Evolutionary conservation across 2,329 filamentous ascomycete species (phyloP).

Genomic region (Paraconiothyrium sp.): DNA sequence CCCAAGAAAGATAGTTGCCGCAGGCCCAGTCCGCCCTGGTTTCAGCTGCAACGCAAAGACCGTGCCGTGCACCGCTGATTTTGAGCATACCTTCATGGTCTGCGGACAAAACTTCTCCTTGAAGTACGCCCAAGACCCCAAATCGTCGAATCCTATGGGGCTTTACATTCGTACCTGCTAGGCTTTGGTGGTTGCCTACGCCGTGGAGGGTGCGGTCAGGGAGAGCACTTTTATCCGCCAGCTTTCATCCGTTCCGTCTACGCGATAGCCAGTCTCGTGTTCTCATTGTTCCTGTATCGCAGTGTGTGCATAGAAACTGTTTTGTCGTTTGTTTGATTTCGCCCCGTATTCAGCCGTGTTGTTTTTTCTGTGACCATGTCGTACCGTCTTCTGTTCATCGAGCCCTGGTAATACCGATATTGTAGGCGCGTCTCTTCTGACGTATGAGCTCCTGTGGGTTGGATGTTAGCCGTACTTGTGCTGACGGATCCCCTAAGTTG

Average conservation of each 20-base stretch:
- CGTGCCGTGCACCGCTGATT: conserved; percentile 63
- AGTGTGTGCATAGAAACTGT: neutral
- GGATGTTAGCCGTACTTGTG: neutral
- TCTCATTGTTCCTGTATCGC: neutral
- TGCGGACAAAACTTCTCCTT: conserved; percentile 61
- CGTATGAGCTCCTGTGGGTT: neutral
- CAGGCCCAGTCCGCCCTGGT: conserved; percentile 59
- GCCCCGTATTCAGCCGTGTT: neutral
- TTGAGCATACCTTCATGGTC: conserved; percentile 62
- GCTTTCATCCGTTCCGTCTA: neutral
- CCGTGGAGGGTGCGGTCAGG: neutral
- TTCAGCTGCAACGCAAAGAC: conserved; percentile 63
- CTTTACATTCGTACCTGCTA: conserved; percentile 32
- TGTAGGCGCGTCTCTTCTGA: neutral
- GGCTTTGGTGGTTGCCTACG: neutral
- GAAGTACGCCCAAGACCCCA: conserved; percentile 70
- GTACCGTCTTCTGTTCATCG: neutral
- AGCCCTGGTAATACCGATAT: too few relatives aligned
- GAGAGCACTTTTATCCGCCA: neutral
- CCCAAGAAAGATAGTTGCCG: conserved; percentile 58
- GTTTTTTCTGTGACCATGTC: neutral
- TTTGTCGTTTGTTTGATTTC: neutral
- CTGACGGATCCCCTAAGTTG: neutral
- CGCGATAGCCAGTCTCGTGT: neutral
- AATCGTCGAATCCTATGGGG: conserved; percentile 56